A percentile compares a stretch with the other conserved stretches of the same genome.
phyloP scores from a whole-genome alignment of 2,329 filamentous ascomycete genomes.

The Ophiosphaerella korrae region DNA sequence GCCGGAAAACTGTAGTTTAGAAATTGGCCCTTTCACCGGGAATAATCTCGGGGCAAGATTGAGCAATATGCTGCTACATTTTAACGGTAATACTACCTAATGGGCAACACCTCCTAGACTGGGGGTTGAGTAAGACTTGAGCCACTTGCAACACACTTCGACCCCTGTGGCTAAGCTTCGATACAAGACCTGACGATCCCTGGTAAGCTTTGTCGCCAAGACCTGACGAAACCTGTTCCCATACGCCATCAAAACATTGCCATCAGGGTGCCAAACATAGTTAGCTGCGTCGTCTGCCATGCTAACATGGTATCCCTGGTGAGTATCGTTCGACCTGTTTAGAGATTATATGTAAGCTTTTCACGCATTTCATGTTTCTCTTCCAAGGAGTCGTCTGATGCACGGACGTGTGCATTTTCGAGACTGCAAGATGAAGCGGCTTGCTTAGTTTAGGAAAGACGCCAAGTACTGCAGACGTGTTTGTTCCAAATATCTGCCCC shows the following conservation, averaged over 20 bases:
- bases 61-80: neutral
- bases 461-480: conserved; percentile 22
- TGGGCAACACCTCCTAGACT: neutral
- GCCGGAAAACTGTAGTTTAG: too few species aligned
- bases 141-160: neutral
- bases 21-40: too few species aligned
- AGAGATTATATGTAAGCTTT: conserved; percentile 9
- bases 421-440: conserved; percentile 20
- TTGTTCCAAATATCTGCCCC: conserved; percentile 12
- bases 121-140: neutral
- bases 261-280: conserved; percentile 32
- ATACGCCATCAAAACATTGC: conserved; percentile 41
- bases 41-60: too few species aligned
- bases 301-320: conserved; percentile 15
- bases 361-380: conserved; percentile 5
- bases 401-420: conserved; percentile 18
- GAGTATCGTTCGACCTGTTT: conserved; percentile 13
- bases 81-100: neutral
- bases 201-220: conserved; percentile 37
- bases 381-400: conserved; percentile 12
- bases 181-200: conserved; percentile 27
- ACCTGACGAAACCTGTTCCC: conserved; percentile 35
- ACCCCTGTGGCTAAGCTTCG: conserved; percentile 15
- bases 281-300: conserved; percentile 10
- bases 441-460: conserved; percentile 16